Evolutionary conservation across 176 grass and related monocot genomes (phyloP).

Genomic region (Phragmites australis): DNA sequence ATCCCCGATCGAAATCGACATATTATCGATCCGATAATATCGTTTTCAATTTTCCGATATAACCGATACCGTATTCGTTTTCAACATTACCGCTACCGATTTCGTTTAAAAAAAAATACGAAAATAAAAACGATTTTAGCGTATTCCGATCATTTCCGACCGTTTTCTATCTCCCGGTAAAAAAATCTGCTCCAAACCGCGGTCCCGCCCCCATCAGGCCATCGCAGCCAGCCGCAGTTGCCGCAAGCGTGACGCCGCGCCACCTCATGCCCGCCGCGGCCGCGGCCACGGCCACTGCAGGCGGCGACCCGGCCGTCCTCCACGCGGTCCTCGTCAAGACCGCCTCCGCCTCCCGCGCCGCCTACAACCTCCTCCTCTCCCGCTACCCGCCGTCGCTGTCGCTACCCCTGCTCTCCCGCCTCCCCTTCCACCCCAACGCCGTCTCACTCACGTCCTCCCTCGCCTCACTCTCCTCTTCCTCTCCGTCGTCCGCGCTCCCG

Average conservation of each 20-base stretch:
- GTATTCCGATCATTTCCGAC: too few relatives aligned
- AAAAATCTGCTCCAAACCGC: not conserved
- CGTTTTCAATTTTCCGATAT: too few relatives aligned
- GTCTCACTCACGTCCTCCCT: conserved; percentile 27
- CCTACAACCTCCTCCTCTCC: conserved; percentile 34
- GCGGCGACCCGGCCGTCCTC: conserved; percentile 25
- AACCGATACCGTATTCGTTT: too few relatives aligned
- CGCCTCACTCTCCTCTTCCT: conserved; percentile 1
- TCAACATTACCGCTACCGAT: too few relatives aligned
- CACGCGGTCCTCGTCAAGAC: conserved; percentile 38
- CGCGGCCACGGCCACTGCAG: not conserved
- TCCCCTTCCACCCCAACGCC: conserved; percentile 16
- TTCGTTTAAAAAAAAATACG: too few relatives aligned
- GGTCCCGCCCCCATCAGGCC: not conserved
- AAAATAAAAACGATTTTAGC: too few relatives aligned
- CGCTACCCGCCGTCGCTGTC: conserved; percentile 24
- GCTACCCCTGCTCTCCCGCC: conserved; percentile 10
- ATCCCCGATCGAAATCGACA: too few relatives aligned
- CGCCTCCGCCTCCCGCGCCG: conserved; percentile 29
- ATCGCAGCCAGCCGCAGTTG: not conserved
- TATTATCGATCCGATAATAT: too few relatives aligned
- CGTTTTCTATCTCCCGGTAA: too few relatives aligned
- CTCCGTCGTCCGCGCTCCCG: conserved; percentile 22
- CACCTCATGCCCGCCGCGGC: conserved; percentile 1
- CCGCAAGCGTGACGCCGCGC: not conserved